Evolutionary conservation across 768 basidiomycete species (phyloP).

Genomic region (Russula emetica): DNA sequence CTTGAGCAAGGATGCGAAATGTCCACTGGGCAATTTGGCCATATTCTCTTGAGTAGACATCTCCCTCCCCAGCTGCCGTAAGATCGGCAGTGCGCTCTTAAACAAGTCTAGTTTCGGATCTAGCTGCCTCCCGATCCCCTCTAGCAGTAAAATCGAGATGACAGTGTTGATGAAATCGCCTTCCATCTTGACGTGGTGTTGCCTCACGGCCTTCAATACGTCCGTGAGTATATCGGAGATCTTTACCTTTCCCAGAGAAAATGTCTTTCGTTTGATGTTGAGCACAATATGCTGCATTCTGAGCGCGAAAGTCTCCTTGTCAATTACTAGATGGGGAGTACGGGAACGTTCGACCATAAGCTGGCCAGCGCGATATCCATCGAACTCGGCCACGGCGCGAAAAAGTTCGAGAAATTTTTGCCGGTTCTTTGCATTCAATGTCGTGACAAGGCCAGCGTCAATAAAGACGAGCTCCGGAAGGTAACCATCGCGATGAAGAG

Average conservation of each 20-base stretch:
- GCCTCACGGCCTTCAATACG: constrained; percentile 78
- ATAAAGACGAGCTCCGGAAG: constrained; percentile 94
- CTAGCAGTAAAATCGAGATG: constrained; percentile 85
- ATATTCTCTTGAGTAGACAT: constrained; percentile 76
- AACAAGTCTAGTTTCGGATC: constrained; percentile 92
- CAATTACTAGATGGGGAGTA: constrained; percentile 82
- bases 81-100: constrained; percentile 90
- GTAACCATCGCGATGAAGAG: constrained; percentile 66
- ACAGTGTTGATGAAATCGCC: constrained; percentile 99
- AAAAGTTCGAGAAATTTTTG: constrained; percentile 96
- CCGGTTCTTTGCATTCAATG: constrained; percentile 75
- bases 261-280: constrained; percentile 92
- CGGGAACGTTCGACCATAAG: constrained; percentile 96
- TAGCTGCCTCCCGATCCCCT: constrained; percentile 92
- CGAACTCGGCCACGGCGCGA: constrained; percentile 91
- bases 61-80: constrained; percentile 86
- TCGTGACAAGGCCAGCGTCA: constrained; percentile 92
- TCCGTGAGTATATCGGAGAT: constrained; percentile 91
- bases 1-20: constrained; percentile 86
- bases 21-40: constrained; percentile 58
- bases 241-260: constrained; percentile 94
- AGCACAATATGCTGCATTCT: constrained; percentile 97
- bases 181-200: constrained; percentile 98
- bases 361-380: constrained; percentile 91
- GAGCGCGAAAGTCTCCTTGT: constrained; percentile 92